Evolutionary conservation across 108 stramenopile genomes (phyloP), one percentile per base, ranked within the genome.

Genomic region (Nitzschia sp.): DNA sequence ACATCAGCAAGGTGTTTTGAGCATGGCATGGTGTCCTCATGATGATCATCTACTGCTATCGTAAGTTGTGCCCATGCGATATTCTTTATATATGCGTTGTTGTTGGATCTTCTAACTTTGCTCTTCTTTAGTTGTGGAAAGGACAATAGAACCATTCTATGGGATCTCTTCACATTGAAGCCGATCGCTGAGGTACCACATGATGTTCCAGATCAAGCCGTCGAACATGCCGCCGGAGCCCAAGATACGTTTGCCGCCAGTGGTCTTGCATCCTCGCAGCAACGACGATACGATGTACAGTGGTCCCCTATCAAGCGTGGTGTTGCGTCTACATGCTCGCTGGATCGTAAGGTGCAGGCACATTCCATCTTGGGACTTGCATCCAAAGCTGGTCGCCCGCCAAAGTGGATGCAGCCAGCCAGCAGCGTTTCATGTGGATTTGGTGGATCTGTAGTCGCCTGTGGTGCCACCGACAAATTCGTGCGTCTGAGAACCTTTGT

Each of bases 101-200:
- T n/a, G n/a, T n/a, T n/a, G n/a, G n/a, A n/a, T n/a, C n/a, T 5
- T 69, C 22, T 19, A 36, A 31, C 23, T 57, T 73, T 34, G 1
- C 55, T 45, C 38, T 56, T 78, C 0, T 17, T 33, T 35, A 82
- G 86, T 35, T 93, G 91, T 69, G 96, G 90, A 21, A 96, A 96
- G 76, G 98, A 99, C 76, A 97, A 97, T 75, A 80, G 89, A 22
- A 99, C 98, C 4, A 79, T 98, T 35, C 69, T 99, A 17, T 99
- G 98, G 98, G 98, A 99, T 81, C 71, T 99, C 54, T 84, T 81
- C 64, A 75, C 87, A 15, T 58, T 90, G 13, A 71, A 81, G 72
- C 79, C 93, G n/a, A 92, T 97, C 53, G 92, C 87, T 38, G 97
- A 99, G 52, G 83, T 97, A 54, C 87, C 90, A 3, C 79, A 82